Percentiles rank a stretch among this genome's conserved stretches.
These are phyloP conservation scores for Mentha longifolia DNA, from an alignment of 257 asterid species.

Conservation along the genomic window DNA sequence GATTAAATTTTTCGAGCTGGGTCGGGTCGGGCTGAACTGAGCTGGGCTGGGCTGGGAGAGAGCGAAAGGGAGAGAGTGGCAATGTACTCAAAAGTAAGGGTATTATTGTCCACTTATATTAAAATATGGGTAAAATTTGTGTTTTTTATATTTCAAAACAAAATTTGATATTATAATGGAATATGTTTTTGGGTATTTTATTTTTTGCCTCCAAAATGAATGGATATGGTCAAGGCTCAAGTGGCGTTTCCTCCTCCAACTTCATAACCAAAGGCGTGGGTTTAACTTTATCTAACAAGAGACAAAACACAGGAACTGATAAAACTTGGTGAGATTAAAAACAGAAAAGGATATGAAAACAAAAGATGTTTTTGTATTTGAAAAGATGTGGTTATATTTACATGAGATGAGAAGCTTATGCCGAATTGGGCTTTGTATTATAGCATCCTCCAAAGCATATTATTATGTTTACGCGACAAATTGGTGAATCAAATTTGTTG, in stretches of 20 bases:
- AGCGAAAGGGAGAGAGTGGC: no score
- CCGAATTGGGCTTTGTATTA: background rate
- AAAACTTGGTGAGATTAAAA: conserved; percentile 17
- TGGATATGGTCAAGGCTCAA: conserved; percentile 3
- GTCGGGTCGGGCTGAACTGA: no score
- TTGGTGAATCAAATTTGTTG: conserved; percentile 36
- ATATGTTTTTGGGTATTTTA: no score
- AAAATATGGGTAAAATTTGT: no score
- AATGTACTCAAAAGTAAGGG: no score
- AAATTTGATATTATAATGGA: no score
- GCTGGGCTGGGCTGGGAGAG: no score
- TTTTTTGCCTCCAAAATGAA: no score
- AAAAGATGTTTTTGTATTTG: conserved; percentile 13
- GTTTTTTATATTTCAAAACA: no score
- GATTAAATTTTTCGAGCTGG: no score
- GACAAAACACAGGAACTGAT: background rate
- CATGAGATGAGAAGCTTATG: conserved; percentile 13
- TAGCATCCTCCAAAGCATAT: background rate
- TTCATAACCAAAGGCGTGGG: conserved; percentile 6
- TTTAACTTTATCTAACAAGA: background rate
- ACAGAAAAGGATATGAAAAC: conserved; percentile 10
- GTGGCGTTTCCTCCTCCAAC: background rate
- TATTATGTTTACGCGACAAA: conserved; percentile 34
- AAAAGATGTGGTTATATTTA: no score
- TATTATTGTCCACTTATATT: no score